Base-by-base conservation (phyloP, 352 stramenopile genomes). In the Phytophthora vignae region DNA sequence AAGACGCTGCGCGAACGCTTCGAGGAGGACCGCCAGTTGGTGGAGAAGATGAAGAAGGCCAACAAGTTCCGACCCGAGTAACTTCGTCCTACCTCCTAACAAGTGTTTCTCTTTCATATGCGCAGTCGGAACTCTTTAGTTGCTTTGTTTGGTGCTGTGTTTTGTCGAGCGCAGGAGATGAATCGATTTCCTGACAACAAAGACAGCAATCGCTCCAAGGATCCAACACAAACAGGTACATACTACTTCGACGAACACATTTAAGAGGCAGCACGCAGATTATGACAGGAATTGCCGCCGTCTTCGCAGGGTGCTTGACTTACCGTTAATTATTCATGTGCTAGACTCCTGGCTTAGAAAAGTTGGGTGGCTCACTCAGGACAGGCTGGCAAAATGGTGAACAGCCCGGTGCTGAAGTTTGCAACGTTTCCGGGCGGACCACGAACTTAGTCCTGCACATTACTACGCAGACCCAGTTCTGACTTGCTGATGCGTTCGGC, bases 31-130 rank as follows among this genome's bases (percentile, higher is more conserved):
- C 80, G 83, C 12, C 61, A 86, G 63, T 60, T 92, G 42, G 85
- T 96, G 53, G 86, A 92, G 21, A 92, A 94, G 73, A 85, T 96
- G 71, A 96, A 95, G 64, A 85, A 88, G 66, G 81, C 83, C 49
- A 91, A 94, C 71, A 88, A 88, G 59, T 94, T 94, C 70, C 85
- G 83, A 53, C 89, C 89, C n/a, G 85, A 96, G 78, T 94, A 90
- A 64, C 36, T 42, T 42, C 11, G 10, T 21, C 50, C 17, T 59
- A 42, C 19, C 42, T 60, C 46, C 27, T 25, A 72, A 63, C 29
- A 61, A 53, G 11, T 55, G 11, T 4, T 62, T 53, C 3, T 33
- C 10, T 59, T 53, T 49, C 10, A 46, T 57, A 17, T 29, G 46
- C 46, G 31, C 12, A 15, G 40, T 49, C 17, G 17, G 4, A 22